Evolutionary conservation across 1,284 basidiomycete species (phyloP).

Genomic region (Somion occarium): DNA sequence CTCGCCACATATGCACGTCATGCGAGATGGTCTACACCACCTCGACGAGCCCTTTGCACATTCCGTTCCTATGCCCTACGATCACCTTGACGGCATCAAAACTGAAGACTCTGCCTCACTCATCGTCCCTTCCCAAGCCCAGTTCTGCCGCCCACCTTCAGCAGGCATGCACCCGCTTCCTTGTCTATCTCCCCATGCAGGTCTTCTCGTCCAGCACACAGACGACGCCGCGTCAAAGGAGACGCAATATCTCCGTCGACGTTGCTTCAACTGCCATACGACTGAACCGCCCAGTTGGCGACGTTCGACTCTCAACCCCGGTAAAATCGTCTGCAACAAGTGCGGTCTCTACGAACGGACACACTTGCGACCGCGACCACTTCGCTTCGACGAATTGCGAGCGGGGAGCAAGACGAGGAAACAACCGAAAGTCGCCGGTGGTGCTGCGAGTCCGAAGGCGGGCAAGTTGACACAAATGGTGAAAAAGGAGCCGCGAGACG

Average conservation of each 20-base stretch:
- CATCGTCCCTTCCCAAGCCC: slow-evolving; percentile 56
- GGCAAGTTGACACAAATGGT: slow-evolving; percentile 36
- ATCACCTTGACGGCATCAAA: slow-evolving; percentile 62
- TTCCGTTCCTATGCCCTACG: slow-evolving; percentile 35
- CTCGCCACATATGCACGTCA: slow-evolving; percentile 39
- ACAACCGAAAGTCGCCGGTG: slow-evolving; percentile 36
- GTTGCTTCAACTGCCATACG: slow-evolving; percentile 85
- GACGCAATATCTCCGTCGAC: slow-evolving; percentile 77
- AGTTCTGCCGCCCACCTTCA: slow-evolving; percentile 35
- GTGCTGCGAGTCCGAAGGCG: slow-evolving; percentile 31
- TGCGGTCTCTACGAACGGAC: slow-evolving; percentile 84
- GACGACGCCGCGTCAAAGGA: slow-evolving; percentile 85
- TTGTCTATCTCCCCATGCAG: slow-evolving; percentile 48
- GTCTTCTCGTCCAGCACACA: slow-evolving; percentile 74
- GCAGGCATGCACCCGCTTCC: slow-evolving; percentile 34
- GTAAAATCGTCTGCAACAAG: slow-evolving; percentile 89
- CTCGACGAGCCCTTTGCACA: slow-evolving; percentile 31
- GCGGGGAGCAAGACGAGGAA: slow-evolving; percentile 78
- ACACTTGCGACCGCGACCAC: slow-evolving; percentile 71
- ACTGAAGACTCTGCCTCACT: slow-evolving; percentile 53
- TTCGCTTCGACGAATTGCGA: slow-evolving; percentile 79
- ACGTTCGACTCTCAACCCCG: slow-evolving; percentile 77
- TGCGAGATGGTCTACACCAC: slow-evolving; percentile 18
- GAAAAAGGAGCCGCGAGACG: slow-evolving; percentile 62
- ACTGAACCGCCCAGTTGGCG: slow-evolving; percentile 85